Percentiles rank a stretch among this genome's conserved stretches.
Evolutionary conservation across 129 eudicot species (phyloP).

Genomic region (Gnaphalium uliginosum): DNA sequence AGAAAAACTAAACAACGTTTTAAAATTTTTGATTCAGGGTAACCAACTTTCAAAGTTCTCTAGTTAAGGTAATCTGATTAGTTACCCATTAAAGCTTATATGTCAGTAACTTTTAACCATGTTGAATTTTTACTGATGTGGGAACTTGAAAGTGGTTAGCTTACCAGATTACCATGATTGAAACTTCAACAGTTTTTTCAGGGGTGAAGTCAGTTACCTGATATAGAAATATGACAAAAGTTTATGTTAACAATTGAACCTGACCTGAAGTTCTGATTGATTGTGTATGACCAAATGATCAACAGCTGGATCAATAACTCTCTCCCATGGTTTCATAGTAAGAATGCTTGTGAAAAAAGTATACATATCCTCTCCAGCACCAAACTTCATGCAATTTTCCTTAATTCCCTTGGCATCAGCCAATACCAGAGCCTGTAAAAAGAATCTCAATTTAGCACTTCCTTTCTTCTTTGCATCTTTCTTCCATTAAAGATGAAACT

Average conservation of each 20-base stretch:
- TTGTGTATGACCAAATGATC: slow-evolving; percentile 85
- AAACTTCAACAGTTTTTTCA: not conserved
- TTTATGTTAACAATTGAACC: slow-evolving; percentile 8
- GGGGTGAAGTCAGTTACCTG: not conserved
- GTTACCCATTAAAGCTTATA: not conserved
- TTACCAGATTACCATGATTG: not conserved
- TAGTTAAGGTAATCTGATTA: not conserved
- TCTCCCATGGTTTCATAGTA: slow-evolving; percentile 96
- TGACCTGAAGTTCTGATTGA: slow-evolving; percentile 87
- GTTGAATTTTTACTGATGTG: not conserved
- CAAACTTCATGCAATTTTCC: slow-evolving; percentile 72
- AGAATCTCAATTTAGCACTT: slow-evolving; percentile 1
- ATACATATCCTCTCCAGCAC: slow-evolving; percentile 95
- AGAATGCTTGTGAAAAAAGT: slow-evolving; percentile 85
- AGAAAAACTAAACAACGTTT: not conserved
- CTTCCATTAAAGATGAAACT: not conserved
- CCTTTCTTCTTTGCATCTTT: not conserved
- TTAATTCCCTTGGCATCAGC: slow-evolving; percentile 84
- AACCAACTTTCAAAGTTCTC: not conserved
- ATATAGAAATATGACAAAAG: not conserved
- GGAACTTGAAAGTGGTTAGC: not conserved
- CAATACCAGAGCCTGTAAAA: slow-evolving; percentile 69
- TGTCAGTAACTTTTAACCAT: slow-evolving; percentile 3
- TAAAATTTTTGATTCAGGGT: not conserved
- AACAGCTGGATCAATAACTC: slow-evolving; percentile 77